phyloP scores from a whole-genome alignment of 2,329 filamentous ascomycete genomes.

The Thielaviopsis euricoi region DNA sequence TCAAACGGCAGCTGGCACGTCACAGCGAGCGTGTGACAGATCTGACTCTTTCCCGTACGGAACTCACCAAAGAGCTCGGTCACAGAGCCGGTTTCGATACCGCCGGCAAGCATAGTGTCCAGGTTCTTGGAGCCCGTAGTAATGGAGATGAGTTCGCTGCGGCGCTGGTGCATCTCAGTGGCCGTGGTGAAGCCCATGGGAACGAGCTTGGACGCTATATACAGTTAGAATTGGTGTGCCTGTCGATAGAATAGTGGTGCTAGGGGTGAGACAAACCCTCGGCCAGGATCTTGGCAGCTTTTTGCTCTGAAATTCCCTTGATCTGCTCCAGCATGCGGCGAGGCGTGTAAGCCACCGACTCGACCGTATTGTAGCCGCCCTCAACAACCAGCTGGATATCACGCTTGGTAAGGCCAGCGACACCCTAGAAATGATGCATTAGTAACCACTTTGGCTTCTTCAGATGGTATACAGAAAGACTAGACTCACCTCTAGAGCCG shows the following conservation, averaged over 20 bases:
- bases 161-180: conserved; percentile 94
- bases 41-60: conserved; percentile 93
- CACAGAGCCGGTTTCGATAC: conserved; percentile 91
- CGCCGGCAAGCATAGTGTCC: conserved; percentile 84
- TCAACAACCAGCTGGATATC: conserved; percentile 89
- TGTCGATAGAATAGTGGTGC: conserved; percentile 5
- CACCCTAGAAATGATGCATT: too few relatives aligned
- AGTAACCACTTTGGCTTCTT: too few relatives aligned
- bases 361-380: conserved; percentile 87
- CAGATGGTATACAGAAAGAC: too few relatives aligned
- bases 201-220: conserved; percentile 85
- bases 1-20: conserved; percentile 96
- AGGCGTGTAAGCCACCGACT: conserved; percentile 85
- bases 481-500: conserved; percentile 60
- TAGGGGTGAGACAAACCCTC: conserved; percentile 49
- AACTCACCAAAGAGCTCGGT: conserved; percentile 98
- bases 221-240: conserved; percentile 19
- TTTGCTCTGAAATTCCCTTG: conserved; percentile 95
- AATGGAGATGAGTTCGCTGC: conserved; percentile 94
- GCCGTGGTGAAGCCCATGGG: conserved; percentile 98
- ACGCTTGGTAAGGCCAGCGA: conserved; percentile 79
- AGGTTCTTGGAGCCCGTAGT: conserved; percentile 96
- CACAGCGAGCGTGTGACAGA: conserved; percentile 95
- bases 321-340: conserved; percentile 77
- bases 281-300: conserved; percentile 75